Percentiles rank a stretch among this genome's conserved stretches.
Conservation (phyloP, 345 rosid species). For the Salix koriyanagi region DNA sequence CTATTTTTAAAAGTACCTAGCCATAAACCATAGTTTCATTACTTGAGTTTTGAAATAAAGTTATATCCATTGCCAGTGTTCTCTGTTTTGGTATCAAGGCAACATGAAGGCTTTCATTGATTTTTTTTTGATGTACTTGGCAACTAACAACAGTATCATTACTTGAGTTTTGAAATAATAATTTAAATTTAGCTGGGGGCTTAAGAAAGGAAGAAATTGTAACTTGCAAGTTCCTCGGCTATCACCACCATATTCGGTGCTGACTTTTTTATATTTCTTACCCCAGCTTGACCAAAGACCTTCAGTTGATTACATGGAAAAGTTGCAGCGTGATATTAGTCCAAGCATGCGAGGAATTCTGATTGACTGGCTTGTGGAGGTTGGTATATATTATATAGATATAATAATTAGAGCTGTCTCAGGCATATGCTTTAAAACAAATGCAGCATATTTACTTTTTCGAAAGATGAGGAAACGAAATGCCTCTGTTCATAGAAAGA, state of each 20-base stretch:
- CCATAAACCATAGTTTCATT: background rate
- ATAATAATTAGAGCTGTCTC: background rate
- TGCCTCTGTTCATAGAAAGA: background rate
- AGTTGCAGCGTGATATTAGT: conserved; percentile 62
- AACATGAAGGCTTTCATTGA: background rate
- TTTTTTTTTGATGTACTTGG: background rate
- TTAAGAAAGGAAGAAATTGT: background rate
- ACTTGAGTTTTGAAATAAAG: background rate
- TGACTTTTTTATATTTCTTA: conserved; percentile 18
- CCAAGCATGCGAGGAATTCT: conserved; percentile 77
- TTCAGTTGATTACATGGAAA: conserved; percentile 67
- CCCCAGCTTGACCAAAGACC: conserved; percentile 77
- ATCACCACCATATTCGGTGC: background rate
- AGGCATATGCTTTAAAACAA: background rate
- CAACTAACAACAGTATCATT: background rate
- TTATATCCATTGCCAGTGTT: background rate
- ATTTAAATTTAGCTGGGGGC: background rate
- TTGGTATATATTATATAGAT: conserved; percentile 22
- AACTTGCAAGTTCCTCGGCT: background rate
- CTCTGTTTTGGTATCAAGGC: background rate
- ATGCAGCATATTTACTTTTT: background rate
- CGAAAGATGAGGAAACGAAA: background rate
- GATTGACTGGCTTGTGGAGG: conserved; percentile 97
- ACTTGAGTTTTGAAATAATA: background rate
- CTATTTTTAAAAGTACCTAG: background rate